These are phyloP conservation scores for Panicum miliaceum DNA, from an alignment of 176 grass and related monocot species.

Conservation along the genomic window DNA sequence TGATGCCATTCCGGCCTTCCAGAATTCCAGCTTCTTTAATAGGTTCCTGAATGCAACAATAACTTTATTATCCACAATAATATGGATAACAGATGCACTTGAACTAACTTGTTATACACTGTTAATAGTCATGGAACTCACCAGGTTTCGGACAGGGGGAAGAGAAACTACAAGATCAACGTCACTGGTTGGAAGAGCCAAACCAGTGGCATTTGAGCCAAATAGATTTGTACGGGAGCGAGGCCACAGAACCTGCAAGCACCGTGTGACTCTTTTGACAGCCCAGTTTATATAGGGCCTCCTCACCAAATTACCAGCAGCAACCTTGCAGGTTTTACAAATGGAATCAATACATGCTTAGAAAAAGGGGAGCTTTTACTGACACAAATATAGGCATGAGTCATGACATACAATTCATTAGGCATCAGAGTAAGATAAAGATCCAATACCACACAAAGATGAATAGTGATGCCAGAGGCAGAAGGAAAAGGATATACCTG, in stretches of 20 bases:
- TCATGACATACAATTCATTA: slow-evolving; percentile 12
- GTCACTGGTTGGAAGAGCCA: slow-evolving; percentile 95
- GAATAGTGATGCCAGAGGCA: slow-evolving; percentile 19
- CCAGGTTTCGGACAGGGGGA: slow-evolving; percentile 92
- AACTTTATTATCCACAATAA: slow-evolving; percentile 32
- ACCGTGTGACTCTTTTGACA: slow-evolving; percentile 90
- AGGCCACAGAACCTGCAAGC: slow-evolving; percentile 93
- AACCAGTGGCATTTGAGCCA: slow-evolving; percentile 94
- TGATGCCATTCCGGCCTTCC: slow-evolving; percentile 98
- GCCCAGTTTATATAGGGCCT: slow-evolving; percentile 93
- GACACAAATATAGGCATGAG: slow-evolving; percentile 5
- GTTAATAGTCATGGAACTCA: slow-evolving; percentile 50
- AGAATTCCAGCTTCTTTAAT: slow-evolving; percentile 99
- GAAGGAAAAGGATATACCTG: slow-evolving; percentile 62
- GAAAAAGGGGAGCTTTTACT: background rate
- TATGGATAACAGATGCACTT: slow-evolving; percentile 39
- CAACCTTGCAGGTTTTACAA: slow-evolving; percentile 64
- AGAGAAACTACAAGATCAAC: slow-evolving; percentile 97
- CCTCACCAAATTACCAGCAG: slow-evolving; percentile 78
- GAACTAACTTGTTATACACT: slow-evolving; percentile 35
- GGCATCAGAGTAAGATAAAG: slow-evolving; percentile 29
- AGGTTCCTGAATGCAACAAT: slow-evolving; percentile 75
- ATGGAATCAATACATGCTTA: slow-evolving; percentile 38
- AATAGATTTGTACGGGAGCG: slow-evolving; percentile 93
- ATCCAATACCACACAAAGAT: slow-evolving; percentile 9